phyloP scores from a whole-genome alignment of 192 early-diverging fungal genomes.

The Mortierella antarctica region DNA sequence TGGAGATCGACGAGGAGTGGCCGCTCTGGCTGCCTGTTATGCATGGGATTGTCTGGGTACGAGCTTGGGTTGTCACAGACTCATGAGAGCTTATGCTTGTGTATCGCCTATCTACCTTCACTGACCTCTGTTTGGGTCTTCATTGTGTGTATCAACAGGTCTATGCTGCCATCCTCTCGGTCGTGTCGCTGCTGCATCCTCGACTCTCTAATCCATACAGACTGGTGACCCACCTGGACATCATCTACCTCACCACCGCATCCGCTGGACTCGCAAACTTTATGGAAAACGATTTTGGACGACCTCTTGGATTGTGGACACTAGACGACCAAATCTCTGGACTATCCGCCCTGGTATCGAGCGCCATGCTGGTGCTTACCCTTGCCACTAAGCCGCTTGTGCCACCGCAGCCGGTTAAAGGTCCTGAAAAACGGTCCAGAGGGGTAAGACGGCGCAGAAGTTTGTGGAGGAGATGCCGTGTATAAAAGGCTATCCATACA shows the following conservation, averaged over 20 bases:
- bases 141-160: conserved; percentile 10
- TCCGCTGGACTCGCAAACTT: conserved; percentile 31
- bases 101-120: too few species aligned
- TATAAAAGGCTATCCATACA: not conserved
- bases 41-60: conserved; percentile 52
- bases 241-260: conserved; percentile 47
- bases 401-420: conserved; percentile 40
- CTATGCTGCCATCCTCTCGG: conserved; percentile 43
- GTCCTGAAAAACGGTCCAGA: conserved; percentile 32
- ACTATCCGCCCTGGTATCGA: conserved; percentile 31
- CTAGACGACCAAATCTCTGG: conserved; percentile 48
- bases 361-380: conserved; percentile 17
- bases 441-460: conserved; percentile 23
- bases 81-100: not conserved
- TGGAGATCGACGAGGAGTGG: conserved; percentile 35
- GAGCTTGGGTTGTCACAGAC: not conserved
- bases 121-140: not conserved
- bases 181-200: conserved; percentile 48
- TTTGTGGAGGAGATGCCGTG: not conserved
- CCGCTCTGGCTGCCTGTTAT: conserved; percentile 51
- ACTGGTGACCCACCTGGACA: conserved; percentile 40
- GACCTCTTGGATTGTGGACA: conserved; percentile 47
- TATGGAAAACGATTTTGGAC: conserved; percentile 33
- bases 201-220: conserved; percentile 42
- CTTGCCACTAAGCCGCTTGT: conserved; percentile 49